Evolutionary conservation across 2,329 filamentous ascomycete species (phyloP).

Genomic region (Hansfordia pulvinata): DNA sequence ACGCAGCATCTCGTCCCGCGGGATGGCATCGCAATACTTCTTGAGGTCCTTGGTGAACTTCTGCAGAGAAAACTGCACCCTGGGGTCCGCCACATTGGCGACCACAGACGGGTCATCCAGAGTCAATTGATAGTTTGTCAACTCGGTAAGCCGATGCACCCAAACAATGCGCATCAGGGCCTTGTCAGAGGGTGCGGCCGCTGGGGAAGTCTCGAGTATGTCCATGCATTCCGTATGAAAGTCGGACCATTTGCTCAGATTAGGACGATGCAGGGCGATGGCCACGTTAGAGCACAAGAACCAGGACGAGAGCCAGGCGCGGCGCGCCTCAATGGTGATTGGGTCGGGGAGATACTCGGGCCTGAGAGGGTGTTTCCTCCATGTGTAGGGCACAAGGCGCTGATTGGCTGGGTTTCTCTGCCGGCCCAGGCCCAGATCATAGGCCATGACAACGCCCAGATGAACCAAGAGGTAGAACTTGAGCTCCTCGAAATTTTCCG

Average conservation of each 20-base stretch:
- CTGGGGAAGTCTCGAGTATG: slow-evolving; percentile 35
- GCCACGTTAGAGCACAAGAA: slow-evolving; percentile 44
- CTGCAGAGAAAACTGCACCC: slow-evolving; percentile 50
- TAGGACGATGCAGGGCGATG: slow-evolving; percentile 47
- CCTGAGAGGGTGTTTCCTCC: slow-evolving; percentile 27
- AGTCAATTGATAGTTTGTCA: slow-evolving; percentile 51
- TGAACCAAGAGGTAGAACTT: slow-evolving; percentile 86
- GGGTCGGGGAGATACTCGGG: slow-evolving; percentile 33
- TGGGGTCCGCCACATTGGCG: slow-evolving; percentile 44
- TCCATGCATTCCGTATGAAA: slow-evolving; percentile 49
- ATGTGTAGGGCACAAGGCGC: slow-evolving; percentile 21
- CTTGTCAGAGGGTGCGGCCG: slow-evolving; percentile 41
- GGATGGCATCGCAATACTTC: slow-evolving; percentile 41
- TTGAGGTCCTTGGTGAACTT: slow-evolving; percentile 52
- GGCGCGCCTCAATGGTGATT: slow-evolving; percentile 37
- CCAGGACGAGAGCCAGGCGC: slow-evolving; percentile 46
- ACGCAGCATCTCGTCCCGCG: slow-evolving; percentile 40
- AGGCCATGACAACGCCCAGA: slow-evolving; percentile 62
- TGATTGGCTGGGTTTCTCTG: slow-evolving; percentile 20
- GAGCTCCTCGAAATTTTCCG: slow-evolving; percentile 70
- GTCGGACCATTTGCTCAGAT: slow-evolving; percentile 42
- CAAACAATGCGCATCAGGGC: slow-evolving; percentile 46
- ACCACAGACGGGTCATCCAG: slow-evolving; percentile 48
- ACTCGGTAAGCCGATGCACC: slow-evolving; percentile 51
- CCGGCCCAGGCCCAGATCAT: slow-evolving; percentile 62